Percentiles rank a stretch among this genome's conserved stretches.
Conservation (phyloP, 164 flowering plant species). For the Dillenia suffruticosa region DNA sequence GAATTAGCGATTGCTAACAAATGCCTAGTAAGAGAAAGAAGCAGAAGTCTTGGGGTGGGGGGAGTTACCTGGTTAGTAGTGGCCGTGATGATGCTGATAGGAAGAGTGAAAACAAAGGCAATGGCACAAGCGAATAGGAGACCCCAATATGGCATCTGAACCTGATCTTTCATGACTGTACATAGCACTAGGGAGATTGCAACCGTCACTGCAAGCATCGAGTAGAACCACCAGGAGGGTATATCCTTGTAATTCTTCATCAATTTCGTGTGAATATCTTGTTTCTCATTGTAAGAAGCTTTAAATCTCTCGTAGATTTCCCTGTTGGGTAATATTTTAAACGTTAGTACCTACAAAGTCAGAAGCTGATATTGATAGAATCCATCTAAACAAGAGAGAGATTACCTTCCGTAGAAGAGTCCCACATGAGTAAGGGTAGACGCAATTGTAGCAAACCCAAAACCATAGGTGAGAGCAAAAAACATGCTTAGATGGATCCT, state of each 20-base stretch:
- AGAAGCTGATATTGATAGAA: no score
- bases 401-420: constrained; percentile 20
- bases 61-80: constrained; percentile 32
- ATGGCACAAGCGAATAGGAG: constrained; percentile 43
- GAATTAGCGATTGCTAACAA: neutral
- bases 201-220: constrained; percentile 29
- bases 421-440: constrained; percentile 19
- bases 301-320: constrained; percentile 35
- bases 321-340: constrained; percentile 12
- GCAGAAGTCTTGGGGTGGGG: no score
- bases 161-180: constrained; percentile 35
- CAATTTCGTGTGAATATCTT: constrained; percentile 43
- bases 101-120: constrained; percentile 50
- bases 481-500: constrained; percentile 14
- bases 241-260: constrained; percentile 49
- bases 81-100: constrained; percentile 54
- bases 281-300: constrained; percentile 39
- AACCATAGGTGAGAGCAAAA: constrained; percentile 21
- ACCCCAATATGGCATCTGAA: constrained; percentile 66
- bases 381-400: no score
- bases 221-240: constrained; percentile 55
- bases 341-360: no score
- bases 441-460: constrained; percentile 20
- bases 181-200: constrained; percentile 34
- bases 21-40: no score